Evolutionary conservation across 2,329 filamentous ascomycete genomes (phyloP), one percentile per base, ranked within the genome.

Genomic region (Bipolaris bicolor): DNA sequence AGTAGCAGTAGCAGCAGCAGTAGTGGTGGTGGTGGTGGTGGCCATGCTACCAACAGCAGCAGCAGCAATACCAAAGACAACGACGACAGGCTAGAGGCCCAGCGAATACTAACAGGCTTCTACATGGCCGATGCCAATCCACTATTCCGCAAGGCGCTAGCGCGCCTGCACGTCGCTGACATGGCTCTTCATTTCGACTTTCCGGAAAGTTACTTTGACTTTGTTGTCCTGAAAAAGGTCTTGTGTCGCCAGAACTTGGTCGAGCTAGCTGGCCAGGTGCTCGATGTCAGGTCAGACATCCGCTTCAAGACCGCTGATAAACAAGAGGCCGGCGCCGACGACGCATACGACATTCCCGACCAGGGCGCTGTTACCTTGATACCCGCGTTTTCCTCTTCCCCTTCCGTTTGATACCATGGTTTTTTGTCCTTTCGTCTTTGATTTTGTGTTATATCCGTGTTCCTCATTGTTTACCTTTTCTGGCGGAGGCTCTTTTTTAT

Each of bases 231-330:
- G 7, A 62, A 60, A 33, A 40, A 34, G 1, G 55, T 62, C 10
- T 54, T 74, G 33, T 48, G 55, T 26, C 58, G 47, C 24, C 55
- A 63, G 29, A 62, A 64, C 5, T 57, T 74, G 33, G 55, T 72
- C 37, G 53, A 69, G 26, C 40, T 74, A 20, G 69, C 68, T 1
- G 68, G 70, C 7, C 70, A 73, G 51, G 68, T 73, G 18, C 47
- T 74, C 40, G 65, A 71, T 47, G 68, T 64, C 26, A 65, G 69
- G 54, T 69, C 61, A 24, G 68, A 73, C 51, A 60, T 70, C 7
- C 55, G 63, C 50, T 61, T 73, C 34, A 63, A 63, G 31, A 60
- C 57, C 2, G 57, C 69, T 24, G 60, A 62, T 4, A 57, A 9
- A 9, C 26, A 13, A 15, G 43, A 44, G 22, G 22, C 22, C 9